Evolutionary conservation across 2,329 filamentous ascomycete species (phyloP), one percentile per base, ranked within the genome.

Genomic region (Claviceps paspali): DNA sequence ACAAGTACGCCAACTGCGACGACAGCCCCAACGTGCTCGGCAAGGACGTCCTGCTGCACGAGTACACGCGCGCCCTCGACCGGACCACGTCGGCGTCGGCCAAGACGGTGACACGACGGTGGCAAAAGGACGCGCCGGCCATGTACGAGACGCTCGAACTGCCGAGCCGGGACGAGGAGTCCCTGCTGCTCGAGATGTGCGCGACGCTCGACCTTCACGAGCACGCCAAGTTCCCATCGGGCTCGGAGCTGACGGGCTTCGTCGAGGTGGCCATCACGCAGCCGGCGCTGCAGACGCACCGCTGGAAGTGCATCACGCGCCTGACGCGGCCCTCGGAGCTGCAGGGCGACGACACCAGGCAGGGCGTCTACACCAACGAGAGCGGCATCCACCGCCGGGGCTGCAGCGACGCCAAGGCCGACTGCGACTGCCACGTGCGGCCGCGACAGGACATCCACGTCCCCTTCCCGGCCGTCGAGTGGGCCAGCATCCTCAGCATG

Each of bases 121-220:
- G 74, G 75, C 67, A 73, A 43, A 62, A 64, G 36, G 64, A 65
- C 34, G 76, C 76, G 39, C 71, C 73, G 0, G 63, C 66, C 36
- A 64, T 79, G 41, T 62, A 67, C 44, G 62, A 68, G 35, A 61
- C 65, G 26, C 62, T 78, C 4, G 60, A 69, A 37, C 54, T 63
- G 2, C 59, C 64, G 8, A 54, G 61, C 2, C 59, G 64, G 8
- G 64, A 70, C 23, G 62, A 73, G 44, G 60, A 65, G 17, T 67
- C 66, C 27, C 70, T 73, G 41, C 66, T 77, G 26, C 59, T 79
- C 43, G 73, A 79, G 55, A 73, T 78, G 60, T 72, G 76, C 42
- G 64, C 70, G 4, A 71, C 71, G 1, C 62, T 79, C 6, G 67
- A 76, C 43, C 54, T 78, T 2, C 69, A 74, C 49, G 63, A 73